Base-by-base conservation (phyloP, 2,329 filamentous ascomycete species). In the Paraphaeosphaeria sporulosa region DNA sequence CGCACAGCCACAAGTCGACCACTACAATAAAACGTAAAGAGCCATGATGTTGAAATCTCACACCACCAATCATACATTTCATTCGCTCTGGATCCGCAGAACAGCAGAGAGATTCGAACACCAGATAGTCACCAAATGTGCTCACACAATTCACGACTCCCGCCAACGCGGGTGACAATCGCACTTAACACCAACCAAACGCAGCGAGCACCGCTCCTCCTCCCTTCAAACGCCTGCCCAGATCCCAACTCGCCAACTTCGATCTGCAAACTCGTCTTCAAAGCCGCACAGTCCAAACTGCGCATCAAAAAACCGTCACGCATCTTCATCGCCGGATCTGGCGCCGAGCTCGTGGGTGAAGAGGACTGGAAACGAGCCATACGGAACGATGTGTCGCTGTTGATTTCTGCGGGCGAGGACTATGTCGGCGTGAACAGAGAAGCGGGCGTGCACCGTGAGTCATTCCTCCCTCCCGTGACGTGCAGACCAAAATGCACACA, bases 331-430 rank as follows among this genome's bases (percentile, higher is more conserved):
- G 68, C 62, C 13, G 51, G 65, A 4, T 69, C 64, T 10, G 73
- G 74, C 2, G 58, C 68, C 43, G 74, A 77, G 55, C 62, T 77
- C 5, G 23, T 71, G 2, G 64, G 25, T 1, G 62, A 73, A 32
- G 62, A 61, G 42, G 72, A 76, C 27, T 78, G 73, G 74, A 66
- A 63, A 46, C 55, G 38, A 34, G 63, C 56, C 12, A 34, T 72
- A 9, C 62, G 58, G 25, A 60, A 75, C 48, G 73, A 78, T 58
- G 56, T 71, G 15, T 61, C 68, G 3, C 55, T 78, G 21, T 65
- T 76, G 8, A 62, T 74, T 2, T 74, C 70, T 30, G 64, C 65
- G n/a, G 72, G 73, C 27, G 74, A 77, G 50, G 70, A 74, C 9
- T 74, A 73, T 61, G 65, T 77, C 21, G 74, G 75, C 1, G 60